Evolutionary conservation across 2,329 filamentous ascomycete species (phyloP), one percentile per base, ranked within the genome.

Genomic region (Aspergillus viridinutans): DNA sequence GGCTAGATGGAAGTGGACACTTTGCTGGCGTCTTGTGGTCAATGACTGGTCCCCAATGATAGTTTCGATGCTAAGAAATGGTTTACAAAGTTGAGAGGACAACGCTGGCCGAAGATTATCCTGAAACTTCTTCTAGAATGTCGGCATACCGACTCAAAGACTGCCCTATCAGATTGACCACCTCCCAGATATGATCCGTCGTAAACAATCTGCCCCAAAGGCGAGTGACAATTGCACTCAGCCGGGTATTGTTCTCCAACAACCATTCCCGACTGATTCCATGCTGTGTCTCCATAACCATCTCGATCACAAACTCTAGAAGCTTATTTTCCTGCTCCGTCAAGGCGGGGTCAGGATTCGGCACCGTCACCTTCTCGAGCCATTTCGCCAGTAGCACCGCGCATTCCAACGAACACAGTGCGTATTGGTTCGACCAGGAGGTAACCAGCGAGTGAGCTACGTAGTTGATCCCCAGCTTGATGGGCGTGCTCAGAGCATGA

Each of bases 361-460:
- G 45, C 0, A 67, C 65, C 0, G 70, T 73, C 3, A 68, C 69
- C 3, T 63, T 68, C 23, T 73, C 70, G 1, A 73, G 66, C 71
- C 71, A 73, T 49, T 83, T 84, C 14, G 79, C 80, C 0, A 84
- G 67, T 2, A 85, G 68, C 0, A 84, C 76, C 0, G 80, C 81
- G 21, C 81, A 83, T 61, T 85, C 82, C 0, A 85, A 71, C 1
- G 79, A 80, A 3, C 80, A 82, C 0, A 84, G 71, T 0, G 81
- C 81, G 53, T 84, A 81, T n/a, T 83, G 74, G 2, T 83, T 81
- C 4, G 80, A 82, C 81, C 82, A 84, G 50, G 83, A 80, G 48
- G 83, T 81, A 0, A 81, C 80, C 52, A 84, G 81, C 17, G 80
- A 84, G 17, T 79, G 72, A 0, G 81, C 81, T 0, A 84, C 81